phyloP scores from a whole-genome alignment of 83 land plant species.

The Picea abies region DNA sequence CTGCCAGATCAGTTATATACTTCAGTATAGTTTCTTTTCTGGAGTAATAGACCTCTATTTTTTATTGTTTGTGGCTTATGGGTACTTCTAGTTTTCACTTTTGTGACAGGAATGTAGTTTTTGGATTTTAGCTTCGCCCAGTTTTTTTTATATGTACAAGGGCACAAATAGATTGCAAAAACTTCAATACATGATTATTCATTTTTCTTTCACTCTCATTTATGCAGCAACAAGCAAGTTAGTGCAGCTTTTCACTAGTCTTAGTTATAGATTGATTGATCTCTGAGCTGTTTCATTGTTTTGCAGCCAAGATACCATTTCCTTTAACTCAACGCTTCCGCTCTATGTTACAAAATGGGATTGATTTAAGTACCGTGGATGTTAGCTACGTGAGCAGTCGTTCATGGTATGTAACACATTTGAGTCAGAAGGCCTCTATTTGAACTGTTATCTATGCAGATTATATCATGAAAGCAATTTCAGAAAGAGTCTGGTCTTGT shows the following conservation, averaged over 20 bases:
- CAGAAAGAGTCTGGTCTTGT: background rate
- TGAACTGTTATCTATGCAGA: background rate
- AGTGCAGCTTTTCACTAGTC: background rate
- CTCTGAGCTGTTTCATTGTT: background rate
- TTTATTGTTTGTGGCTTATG: background rate
- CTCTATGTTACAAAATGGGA: slow-evolving; percentile 94
- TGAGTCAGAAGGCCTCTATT: background rate
- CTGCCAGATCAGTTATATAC: no score
- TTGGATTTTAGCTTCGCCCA: background rate
- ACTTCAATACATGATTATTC: background rate
- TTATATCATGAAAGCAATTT: background rate
- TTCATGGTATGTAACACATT: slow-evolving; percentile 68
- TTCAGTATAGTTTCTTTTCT: background rate
- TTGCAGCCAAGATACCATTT: slow-evolving; percentile 92
- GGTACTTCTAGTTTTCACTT: background rate
- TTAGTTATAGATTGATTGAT: background rate
- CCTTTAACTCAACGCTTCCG: slow-evolving; percentile 96
- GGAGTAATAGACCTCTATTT: background rate
- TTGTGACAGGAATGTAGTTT: background rate
- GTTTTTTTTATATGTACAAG: background rate
- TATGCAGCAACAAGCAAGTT: background rate
- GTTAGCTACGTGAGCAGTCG: slow-evolving; percentile 99
- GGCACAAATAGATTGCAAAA: background rate
- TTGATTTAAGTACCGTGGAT: slow-evolving; percentile 97
- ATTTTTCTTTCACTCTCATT: no score